Base-by-base conservation (phyloP, 2,329 filamentous ascomycete genomes). In the Ceratocystis papillata region DNA sequence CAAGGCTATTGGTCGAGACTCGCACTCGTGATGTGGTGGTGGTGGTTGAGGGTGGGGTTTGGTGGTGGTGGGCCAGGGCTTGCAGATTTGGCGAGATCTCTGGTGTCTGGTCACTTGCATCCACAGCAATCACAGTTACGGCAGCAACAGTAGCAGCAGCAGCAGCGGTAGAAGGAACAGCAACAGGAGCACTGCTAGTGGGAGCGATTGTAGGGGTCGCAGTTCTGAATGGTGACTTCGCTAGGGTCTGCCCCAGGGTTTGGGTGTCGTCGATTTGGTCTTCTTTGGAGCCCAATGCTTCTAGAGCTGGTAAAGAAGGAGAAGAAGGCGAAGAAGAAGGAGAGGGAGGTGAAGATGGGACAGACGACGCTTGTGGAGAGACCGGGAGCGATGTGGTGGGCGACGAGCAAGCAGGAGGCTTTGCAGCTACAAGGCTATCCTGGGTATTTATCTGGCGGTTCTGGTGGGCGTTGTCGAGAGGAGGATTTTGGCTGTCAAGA, bases 261-360 rank as follows among this genome's bases (percentile, higher is more conserved):
- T 37, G 55, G 15, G 17, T n/a, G 15, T 22, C 73, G 67, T 71
- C 72, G 69, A 69, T 68, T 67, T 71, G 70, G 68, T 69, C 70
- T 75, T 77, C 77, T 75, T 75, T 70, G 72, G 7, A 25, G 48
- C 37, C 12, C 10, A 41, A 41, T 41, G 37, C 37, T 41, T 41
- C 37, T 4, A 41, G 37, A 15, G 37, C 37, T 41, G 12, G 37
- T 15, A 41, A 41, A 22, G 48, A 53, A 12, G 25, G 3, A 15
- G 48, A 15, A 15, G 48, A 1, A 15, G 48, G 8, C 1, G 20
- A 25, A 3, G 12, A 8, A 53, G 48, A 12, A 8, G 8, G 15
- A 53, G 20, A 28, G 20, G 15, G 48, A 53, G 48, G 48, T 15
- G 37, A 15, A 15, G 37, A 41, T 15, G 10, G 12, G 37, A 2